Conservation (phyloP, 1,284 basidiomycete species). For the Veloporphyrellus conicus region DNA sequence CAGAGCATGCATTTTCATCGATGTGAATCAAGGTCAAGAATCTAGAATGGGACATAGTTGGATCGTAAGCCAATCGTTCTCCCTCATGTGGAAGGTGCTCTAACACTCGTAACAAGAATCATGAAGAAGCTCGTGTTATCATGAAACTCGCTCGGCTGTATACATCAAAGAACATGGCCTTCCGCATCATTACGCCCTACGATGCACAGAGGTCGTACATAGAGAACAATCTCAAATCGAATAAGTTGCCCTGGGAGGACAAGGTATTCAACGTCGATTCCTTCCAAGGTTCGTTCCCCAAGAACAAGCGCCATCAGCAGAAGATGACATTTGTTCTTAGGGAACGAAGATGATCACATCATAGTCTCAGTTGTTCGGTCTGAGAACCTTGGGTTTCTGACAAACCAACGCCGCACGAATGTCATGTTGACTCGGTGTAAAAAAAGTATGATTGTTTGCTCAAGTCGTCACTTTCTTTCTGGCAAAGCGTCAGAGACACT, state of each 20-base stretch:
- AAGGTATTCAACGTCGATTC: slow-evolving; percentile 63
- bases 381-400: slow-evolving; percentile 45
- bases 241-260: slow-evolving; percentile 46
- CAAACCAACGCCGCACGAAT: slow-evolving; percentile 51
- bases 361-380: slow-evolving; percentile 60
- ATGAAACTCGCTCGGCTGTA: slow-evolving; percentile 23
- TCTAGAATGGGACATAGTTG: slow-evolving; percentile 22
- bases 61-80: slow-evolving; percentile 17
- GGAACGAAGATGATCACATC: slow-evolving; percentile 46
- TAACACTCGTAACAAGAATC: slow-evolving; percentile 16
- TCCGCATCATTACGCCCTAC: slow-evolving; percentile 44
- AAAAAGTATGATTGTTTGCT: slow-evolving; percentile 50
- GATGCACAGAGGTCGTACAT: slow-evolving; percentile 56
- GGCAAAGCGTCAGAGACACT: slow-evolving; percentile 40
- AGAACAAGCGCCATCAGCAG: slow-evolving; percentile 18
- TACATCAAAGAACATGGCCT: slow-evolving; percentile 7
- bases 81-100: background rate
- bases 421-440: slow-evolving; percentile 68
- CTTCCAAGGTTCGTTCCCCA: slow-evolving; percentile 49
- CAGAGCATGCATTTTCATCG: slow-evolving; percentile 27
- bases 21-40: slow-evolving; percentile 29
- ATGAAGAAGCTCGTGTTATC: slow-evolving; percentile 26
- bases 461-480: slow-evolving; percentile 45
- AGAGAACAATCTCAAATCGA: slow-evolving; percentile 39
- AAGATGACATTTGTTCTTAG: slow-evolving; percentile 19